Conservation (phyloP, 2,329 filamentous ascomycete species). For the Pseudocercospora fuligena region DNA sequence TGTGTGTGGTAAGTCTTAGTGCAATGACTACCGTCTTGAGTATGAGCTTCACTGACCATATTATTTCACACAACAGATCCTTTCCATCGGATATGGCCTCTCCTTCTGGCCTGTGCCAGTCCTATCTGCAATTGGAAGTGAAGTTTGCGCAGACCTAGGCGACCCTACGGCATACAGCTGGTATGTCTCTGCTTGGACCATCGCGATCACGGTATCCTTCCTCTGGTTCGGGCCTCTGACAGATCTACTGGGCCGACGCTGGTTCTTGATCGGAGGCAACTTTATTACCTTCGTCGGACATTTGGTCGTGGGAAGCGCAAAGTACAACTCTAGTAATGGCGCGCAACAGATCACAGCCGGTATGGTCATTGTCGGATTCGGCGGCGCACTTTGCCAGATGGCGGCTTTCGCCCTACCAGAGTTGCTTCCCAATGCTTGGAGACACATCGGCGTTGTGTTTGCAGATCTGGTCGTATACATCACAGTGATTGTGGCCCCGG, state of each 20-base stretch:
- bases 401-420: constrained; percentile 27
- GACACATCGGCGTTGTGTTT: constrained; percentile 33
- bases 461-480: constrained; percentile 46
- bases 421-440: constrained; percentile 30
- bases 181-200: constrained; percentile 38
- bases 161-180: constrained; percentile 38
- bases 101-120: constrained; percentile 43
- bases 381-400: constrained; percentile 27
- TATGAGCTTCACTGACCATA: not conserved
- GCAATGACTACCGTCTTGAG: not conserved
- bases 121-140: constrained; percentile 36
- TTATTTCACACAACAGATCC: constrained; percentile 28
- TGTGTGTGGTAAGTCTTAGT: constrained; percentile 24
- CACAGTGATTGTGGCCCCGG: constrained; percentile 53
- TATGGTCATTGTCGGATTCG: constrained; percentile 29
- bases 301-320: constrained; percentile 25
- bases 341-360: constrained; percentile 21
- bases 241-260: constrained; percentile 54
- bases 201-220: constrained; percentile 31
- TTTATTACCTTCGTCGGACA: constrained; percentile 32
- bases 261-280: constrained; percentile 53
- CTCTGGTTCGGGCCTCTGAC: constrained; percentile 47
- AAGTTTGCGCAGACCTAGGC: constrained; percentile 38
- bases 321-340: constrained; percentile 17
- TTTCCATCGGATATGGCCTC: constrained; percentile 43